phyloP scores from a whole-genome alignment of 176 grass and related monocot genomes.

The Oryza brachyantha region DNA sequence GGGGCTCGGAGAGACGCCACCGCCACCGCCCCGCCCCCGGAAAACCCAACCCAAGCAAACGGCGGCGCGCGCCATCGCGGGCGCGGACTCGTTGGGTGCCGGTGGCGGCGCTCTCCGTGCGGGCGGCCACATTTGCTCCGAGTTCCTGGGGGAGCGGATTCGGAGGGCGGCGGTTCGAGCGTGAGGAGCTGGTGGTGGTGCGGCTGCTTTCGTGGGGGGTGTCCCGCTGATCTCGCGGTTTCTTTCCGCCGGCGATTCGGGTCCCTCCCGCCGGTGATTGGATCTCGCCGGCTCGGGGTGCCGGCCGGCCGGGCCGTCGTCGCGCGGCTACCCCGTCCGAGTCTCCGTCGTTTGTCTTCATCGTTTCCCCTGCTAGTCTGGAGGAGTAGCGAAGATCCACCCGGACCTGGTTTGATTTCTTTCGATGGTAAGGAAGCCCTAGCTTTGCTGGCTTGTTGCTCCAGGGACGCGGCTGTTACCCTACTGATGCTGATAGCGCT shows the following conservation, averaged over 20 bases:
- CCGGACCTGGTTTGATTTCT: slow-evolving; percentile 21
- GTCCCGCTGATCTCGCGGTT: no score
- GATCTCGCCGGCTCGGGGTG: slow-evolving; percentile 22
- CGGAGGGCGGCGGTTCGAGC: neutral
- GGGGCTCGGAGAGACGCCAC: neutral
- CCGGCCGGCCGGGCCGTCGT: neutral
- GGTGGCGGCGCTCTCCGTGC: no score
- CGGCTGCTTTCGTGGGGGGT: neutral
- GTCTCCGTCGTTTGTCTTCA: neutral
- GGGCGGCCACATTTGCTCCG: neutral
- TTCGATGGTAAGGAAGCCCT: slow-evolving; percentile 45
- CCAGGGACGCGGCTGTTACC: neutral
- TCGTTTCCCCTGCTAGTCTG: neutral
- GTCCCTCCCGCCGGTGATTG: slow-evolving; percentile 5
- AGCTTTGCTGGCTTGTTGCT: slow-evolving; percentile 9
- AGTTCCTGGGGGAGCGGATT: neutral
- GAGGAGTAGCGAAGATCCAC: slow-evolving; percentile 40
- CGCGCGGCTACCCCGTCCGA: neutral
- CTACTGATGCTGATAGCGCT: neutral
- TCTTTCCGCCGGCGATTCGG: neutral
- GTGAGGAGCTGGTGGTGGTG: no score
- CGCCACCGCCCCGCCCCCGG: no score
- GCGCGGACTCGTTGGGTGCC: no score
- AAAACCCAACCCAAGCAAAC: neutral
- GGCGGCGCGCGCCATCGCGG: no score